These are phyloP conservation scores for Coprinopsis cinerea DNA, from an alignment of 768 basidiomycete species.

Conservation along the genomic window DNA sequence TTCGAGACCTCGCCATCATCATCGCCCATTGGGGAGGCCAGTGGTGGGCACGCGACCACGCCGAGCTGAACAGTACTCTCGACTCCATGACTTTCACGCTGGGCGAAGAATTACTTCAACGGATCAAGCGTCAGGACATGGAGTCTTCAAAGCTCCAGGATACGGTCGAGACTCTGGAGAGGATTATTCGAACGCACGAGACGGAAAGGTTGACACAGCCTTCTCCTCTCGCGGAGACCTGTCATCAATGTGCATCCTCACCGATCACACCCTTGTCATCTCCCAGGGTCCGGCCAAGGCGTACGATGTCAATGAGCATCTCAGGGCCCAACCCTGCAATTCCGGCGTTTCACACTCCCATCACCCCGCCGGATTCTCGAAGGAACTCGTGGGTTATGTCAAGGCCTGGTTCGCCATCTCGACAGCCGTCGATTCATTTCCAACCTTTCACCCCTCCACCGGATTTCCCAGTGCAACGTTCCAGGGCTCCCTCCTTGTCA, in stretches of 20 bases:
- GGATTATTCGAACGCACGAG: conserved; percentile 3
- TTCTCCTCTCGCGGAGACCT: background rate
- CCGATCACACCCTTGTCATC: conserved; percentile 7
- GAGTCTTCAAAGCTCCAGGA: conserved; percentile 17
- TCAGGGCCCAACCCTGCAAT: conserved; percentile 17
- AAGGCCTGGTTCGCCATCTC: conserved; percentile 1
- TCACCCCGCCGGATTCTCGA: conserved; percentile 30
- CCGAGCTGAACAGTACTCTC: conserved; percentile 55
- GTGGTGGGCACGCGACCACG: conserved; percentile 61
- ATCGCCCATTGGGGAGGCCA: conserved; percentile 65
- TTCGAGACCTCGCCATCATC: conserved; percentile 37
- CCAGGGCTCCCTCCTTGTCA: background rate
- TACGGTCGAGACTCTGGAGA: background rate
- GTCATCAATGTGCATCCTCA: conserved; percentile 4
- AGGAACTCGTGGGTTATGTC: conserved; percentile 19
- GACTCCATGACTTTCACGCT: conserved; percentile 54
- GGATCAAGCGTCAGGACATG: conserved; percentile 15
- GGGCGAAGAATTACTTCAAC: conserved; percentile 52
- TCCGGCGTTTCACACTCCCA: conserved; percentile 24
- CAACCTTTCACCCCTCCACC: conserved; percentile 1
- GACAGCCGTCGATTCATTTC: background rate
- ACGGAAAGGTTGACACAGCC: conserved; percentile 3
- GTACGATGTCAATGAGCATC: conserved; percentile 16
- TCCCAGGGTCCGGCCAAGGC: conserved; percentile 5
- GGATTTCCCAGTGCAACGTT: background rate